phyloP scores from a whole-genome alignment of 768 basidiomycete genomes.

The Podaxis sp. region DNA sequence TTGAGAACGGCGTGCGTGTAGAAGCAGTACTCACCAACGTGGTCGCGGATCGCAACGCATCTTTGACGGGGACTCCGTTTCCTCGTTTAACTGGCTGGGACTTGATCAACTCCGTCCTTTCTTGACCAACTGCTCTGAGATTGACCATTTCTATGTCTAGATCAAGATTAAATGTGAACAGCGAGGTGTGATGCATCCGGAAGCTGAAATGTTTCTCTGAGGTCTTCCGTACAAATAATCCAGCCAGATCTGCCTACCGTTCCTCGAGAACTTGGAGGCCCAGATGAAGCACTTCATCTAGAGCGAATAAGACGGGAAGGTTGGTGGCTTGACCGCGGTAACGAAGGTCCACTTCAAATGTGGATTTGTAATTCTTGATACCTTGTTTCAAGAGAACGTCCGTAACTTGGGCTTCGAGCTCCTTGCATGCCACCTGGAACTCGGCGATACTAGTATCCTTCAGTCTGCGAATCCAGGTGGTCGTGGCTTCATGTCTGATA shows the following conservation, averaged over 20 bases:
- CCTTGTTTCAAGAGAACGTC: slow-evolving; percentile 20
- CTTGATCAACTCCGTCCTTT: slow-evolving; percentile 12
- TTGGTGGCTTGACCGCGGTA: slow-evolving; percentile 24
- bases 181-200: slow-evolving; percentile 17
- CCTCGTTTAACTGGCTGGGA: neutral
- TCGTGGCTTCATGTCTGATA: slow-evolving; percentile 22
- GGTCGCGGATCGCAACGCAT: neutral
- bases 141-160: slow-evolving; percentile 21
- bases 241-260: neutral
- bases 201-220: slow-evolving; percentile 14
- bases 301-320: slow-evolving; percentile 18
- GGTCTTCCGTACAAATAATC: neutral
- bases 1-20: neutral
- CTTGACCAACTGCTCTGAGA: slow-evolving; percentile 19
- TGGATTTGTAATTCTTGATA: slow-evolving; percentile 12
- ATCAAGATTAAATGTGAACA: slow-evolving; percentile 24
- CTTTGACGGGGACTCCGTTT: neutral
- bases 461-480: slow-evolving; percentile 20
- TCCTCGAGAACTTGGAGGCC: slow-evolving; percentile 14
- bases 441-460: slow-evolving; percentile 16
- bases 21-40: neutral
- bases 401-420: slow-evolving; percentile 16
- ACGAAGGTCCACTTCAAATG: slow-evolving; percentile 24
- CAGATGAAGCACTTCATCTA: slow-evolving; percentile 15
- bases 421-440: slow-evolving; percentile 9